A percentile compares a stretch with the other conserved stretches of the same genome.
These are phyloP conservation scores for Rhynchosporium secalis DNA, from an alignment of 2,329 filamentous ascomycete genomes.

Conservation along the genomic window DNA sequence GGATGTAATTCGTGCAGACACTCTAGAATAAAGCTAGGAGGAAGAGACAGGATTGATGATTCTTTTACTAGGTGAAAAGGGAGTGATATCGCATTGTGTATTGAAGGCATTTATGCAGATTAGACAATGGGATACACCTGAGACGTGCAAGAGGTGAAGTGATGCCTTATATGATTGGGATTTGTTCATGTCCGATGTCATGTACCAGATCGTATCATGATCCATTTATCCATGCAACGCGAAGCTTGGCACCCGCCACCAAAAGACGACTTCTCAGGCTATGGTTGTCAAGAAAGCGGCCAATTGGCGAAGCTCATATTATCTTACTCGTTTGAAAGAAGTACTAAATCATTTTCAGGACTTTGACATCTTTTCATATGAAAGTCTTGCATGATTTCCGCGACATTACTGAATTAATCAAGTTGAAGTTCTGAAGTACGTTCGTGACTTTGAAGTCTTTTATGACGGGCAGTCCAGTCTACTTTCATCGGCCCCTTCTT, in stretches of 20 bases:
- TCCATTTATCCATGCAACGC: not conserved
- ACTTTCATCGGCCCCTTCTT: too few species aligned
- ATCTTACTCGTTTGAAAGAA: too few species aligned
- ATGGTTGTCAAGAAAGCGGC: not conserved
- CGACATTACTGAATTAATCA: too few species aligned
- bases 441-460: too few species aligned
- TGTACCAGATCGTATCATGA: not conserved
- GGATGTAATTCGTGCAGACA: not conserved
- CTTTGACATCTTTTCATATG: too few species aligned
- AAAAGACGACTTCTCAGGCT: not conserved
- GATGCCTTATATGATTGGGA: not conserved
- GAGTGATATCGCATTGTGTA: not conserved
- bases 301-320: too few species aligned
- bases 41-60: not conserved
- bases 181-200: not conserved
- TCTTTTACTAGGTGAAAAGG: not conserved
- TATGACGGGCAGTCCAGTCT: too few species aligned
- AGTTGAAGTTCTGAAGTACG: too few species aligned
- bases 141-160: not conserved
- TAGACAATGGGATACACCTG: not conserved
- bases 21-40: not conserved
- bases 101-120: not conserved
- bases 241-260: not conserved
- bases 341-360: too few species aligned
- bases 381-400: too few species aligned